Percentiles rank a stretch among this genome's conserved stretches.
Evolutionary conservation across 176 grass and related monocot genomes (phyloP).

Genomic region (Echinochloa phyllopogon): DNA sequence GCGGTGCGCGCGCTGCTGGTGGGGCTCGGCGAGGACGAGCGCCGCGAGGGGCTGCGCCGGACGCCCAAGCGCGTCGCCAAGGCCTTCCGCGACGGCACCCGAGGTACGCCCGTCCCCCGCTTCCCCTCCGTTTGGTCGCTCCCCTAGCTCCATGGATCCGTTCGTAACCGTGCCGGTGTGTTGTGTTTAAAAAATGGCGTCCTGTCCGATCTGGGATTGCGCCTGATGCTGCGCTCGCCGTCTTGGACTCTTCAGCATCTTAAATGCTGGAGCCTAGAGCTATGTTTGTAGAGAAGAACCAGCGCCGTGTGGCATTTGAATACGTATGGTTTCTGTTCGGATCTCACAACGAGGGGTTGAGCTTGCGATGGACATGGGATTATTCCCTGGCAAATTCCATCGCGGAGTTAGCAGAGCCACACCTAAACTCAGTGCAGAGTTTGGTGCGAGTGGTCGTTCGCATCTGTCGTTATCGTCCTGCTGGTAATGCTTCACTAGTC

Average conservation of each 20-base stretch:
- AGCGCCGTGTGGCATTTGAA: constrained; percentile 22
- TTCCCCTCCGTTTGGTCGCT: background rate
- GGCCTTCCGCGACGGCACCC: constrained; percentile 92
- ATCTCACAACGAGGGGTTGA: constrained; percentile 19
- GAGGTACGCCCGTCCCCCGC: constrained; percentile 41
- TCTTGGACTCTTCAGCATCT: background rate
- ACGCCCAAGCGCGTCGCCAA: constrained; percentile 95
- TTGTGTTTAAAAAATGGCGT: background rate
- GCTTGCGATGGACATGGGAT: background rate
- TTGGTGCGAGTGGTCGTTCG: constrained; percentile 13
- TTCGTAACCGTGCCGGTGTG: background rate
- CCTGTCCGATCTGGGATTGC: constrained; percentile 8
- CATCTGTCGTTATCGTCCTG: constrained; percentile 14
- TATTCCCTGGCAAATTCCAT: constrained; percentile 22
- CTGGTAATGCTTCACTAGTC: background rate
- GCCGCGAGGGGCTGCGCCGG: constrained; percentile 69
- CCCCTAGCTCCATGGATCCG: constrained; percentile 40
- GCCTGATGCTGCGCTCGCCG: background rate
- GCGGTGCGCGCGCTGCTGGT: constrained; percentile 68
- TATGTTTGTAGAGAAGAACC: background rate
- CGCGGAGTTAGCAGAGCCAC: background rate
- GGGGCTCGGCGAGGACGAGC: constrained; percentile 88
- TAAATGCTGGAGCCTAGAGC: background rate
- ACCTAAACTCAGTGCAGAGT: background rate
- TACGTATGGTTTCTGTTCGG: background rate